Base-by-base conservation (phyloP, 2,329 filamentous ascomycete genomes). In the Aspergillus terreus region DNA sequence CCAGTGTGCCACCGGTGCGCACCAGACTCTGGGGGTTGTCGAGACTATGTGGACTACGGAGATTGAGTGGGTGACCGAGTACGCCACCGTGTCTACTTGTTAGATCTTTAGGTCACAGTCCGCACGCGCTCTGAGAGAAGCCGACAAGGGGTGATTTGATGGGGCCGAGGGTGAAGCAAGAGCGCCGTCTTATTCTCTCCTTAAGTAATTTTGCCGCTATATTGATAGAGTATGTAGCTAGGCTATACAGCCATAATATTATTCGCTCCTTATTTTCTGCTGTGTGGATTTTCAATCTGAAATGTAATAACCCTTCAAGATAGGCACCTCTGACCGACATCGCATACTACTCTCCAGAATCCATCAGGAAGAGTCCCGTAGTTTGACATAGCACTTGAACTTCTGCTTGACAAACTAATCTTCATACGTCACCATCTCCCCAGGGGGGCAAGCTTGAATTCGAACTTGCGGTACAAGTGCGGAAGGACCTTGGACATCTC, bases 381-480 rank as follows among this genome's bases (percentile, higher is more conserved):
- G 27, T 46, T 9, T 48, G 2, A 47, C 33, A 41, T 42, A 41
- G 25, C 46, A 48, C 4, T 19, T n/a, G 19, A 49, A 49, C 19
- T 27, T 44, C 7, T 33, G 47, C 47, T 49, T 49, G 4, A 44
- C 47, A 21, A 49, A 49, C 21, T 21, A 44, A 3, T 38, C 35
- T n/a, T 41, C 23, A 19, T 12, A 41, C 17, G 36, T 48, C 7
- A 25, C 27, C 41, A 36, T 44, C n/a, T 44, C 19, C 17, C 30
- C 41, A 14, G 40, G 17, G 15, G 12, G 15, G 19, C 47, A 35
- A 54, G 23, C 27, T 51, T 44, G 19, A 56, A 51, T 61, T 81
- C 75, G 50, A 80, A 81, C 38, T 75, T 70, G 43, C 77, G 64
- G 60, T 81, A 58, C 56, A 82, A 77, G 23, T 54, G 53, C 7